These are phyloP conservation scores for Fragaria iinumae DNA, from an alignment of 306 rosid genomes.

Conservation along the genomic window DNA sequence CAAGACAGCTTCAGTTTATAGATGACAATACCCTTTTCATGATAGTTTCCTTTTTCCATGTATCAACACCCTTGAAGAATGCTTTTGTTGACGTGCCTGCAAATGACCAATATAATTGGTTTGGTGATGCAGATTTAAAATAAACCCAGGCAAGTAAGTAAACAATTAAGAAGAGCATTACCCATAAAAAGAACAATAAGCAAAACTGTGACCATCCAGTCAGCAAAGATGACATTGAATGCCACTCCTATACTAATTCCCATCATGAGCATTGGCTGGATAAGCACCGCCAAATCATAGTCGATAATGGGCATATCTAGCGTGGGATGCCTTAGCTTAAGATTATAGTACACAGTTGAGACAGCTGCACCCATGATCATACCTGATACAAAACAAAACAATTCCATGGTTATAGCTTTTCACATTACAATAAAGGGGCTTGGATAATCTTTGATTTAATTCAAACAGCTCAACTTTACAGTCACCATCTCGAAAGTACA, in stretches of 20 bases:
- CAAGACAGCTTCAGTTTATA: neutral
- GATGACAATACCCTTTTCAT: slow-evolving; percentile 54
- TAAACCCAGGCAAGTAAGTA: neutral
- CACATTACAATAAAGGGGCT: neutral
- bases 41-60: slow-evolving; percentile 93
- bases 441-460: neutral
- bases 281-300: slow-evolving; percentile 83
- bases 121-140: neutral
- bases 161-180: slow-evolving; percentile 23
- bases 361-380: slow-evolving; percentile 92
- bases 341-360: slow-evolving; percentile 84
- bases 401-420: neutral
- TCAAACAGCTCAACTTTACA: neutral
- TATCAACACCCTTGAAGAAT: slow-evolving; percentile 75
- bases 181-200: slow-evolving; percentile 78
- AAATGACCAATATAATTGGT: slow-evolving; percentile 18
- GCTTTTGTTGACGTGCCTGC: slow-evolving; percentile 83
- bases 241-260: slow-evolving; percentile 93
- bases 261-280: slow-evolving; percentile 95
- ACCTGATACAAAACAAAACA: slow-evolving; percentile 43
- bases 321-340: slow-evolving; percentile 74
- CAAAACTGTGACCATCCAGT: slow-evolving; percentile 92
- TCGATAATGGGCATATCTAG: slow-evolving; percentile 71
- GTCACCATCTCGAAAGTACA: neutral
- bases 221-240: slow-evolving; percentile 81